Conservation (phyloP, 2,329 filamentous ascomycete genomes). For the Trichoderma sp. region DNA sequence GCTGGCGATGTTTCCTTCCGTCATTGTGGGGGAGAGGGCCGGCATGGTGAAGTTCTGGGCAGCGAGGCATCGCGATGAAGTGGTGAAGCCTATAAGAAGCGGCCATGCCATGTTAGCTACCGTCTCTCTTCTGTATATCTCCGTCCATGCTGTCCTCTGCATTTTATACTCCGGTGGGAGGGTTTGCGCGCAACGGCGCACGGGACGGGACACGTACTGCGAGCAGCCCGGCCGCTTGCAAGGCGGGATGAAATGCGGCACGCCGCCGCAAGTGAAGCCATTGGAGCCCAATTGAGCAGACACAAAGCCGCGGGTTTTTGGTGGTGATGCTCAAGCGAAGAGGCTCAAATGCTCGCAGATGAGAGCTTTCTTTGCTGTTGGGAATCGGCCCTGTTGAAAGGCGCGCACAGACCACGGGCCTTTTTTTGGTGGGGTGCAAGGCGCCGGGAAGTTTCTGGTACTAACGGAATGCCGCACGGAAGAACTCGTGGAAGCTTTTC, state of each 20-base stretch:
- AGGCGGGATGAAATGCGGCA: conserved; percentile 63
- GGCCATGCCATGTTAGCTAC: neutral
- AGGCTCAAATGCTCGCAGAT: conserved; percentile 21
- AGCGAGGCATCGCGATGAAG: conserved; percentile 60
- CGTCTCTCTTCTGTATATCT: neutral
- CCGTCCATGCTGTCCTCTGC: neutral
- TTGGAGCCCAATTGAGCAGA: conserved; percentile 37
- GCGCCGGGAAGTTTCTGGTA: neutral
- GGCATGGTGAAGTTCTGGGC: conserved; percentile 91
- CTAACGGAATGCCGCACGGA: neutral
- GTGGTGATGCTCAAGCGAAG: conserved; percentile 24
- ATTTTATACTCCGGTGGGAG: neutral
- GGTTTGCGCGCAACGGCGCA: neutral
- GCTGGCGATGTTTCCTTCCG: conserved; percentile 80
- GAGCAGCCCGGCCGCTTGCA: conserved; percentile 47
- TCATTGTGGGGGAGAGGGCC: conserved; percentile 89
- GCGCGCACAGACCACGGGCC: conserved; percentile 27
- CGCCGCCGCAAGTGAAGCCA: conserved; percentile 65
- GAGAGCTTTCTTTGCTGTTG: conserved; percentile 35
- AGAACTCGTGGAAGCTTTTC: neutral
- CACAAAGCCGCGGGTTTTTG: conserved; percentile 16
- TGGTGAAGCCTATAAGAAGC: conserved; percentile 57
- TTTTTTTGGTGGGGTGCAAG: conserved; percentile 31
- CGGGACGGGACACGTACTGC: conserved; percentile 48
- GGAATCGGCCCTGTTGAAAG: conserved; percentile 31